Percentiles rank a stretch among this genome's conserved stretches.
Evolutionary conservation across 257 asterid genomes (phyloP).

Genomic region (Ophiorrhiza pumila): DNA sequence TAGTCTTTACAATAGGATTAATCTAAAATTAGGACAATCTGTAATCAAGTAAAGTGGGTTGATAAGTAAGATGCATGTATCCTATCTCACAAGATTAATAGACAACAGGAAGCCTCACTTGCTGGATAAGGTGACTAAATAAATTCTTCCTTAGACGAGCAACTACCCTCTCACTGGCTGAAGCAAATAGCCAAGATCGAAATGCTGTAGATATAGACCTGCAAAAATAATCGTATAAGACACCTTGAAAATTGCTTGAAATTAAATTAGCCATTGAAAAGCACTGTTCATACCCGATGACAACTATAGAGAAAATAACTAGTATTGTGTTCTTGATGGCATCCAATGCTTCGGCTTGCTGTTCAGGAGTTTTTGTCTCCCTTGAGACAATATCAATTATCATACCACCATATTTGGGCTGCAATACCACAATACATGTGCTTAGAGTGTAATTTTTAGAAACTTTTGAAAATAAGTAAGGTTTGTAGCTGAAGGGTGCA

Average conservation of each 20-base stretch:
- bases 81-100: neutral
- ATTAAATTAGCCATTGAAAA: neutral
- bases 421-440: conserved; percentile 10
- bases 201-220: conserved; percentile 41
- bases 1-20: neutral
- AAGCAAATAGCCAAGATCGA: conserved; percentile 48
- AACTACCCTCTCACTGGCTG: conserved; percentile 52
- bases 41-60: neutral
- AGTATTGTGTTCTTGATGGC: conserved; percentile 40
- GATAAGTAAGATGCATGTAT: neutral
- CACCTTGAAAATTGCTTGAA: neutral
- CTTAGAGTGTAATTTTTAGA: conserved; percentile 4
- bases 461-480: neutral
- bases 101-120: conserved; percentile 21
- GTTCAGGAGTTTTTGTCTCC: conserved; percentile 29
- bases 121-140: conserved; percentile 45
- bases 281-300: conserved; percentile 37
- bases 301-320: conserved; percentile 29
- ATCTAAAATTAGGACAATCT: neutral
- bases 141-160: conserved; percentile 48
- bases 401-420: conserved; percentile 51
- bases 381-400: conserved; percentile 48
- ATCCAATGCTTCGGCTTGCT: conserved; percentile 34
- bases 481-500: neutral
- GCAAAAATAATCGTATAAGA: conserved; percentile 11